A percentile compares a stretch with the other conserved stretches of the same genome.
phyloP scores from a whole-genome alignment of 106 monocot genomes.

The Posidonia australis region DNA sequence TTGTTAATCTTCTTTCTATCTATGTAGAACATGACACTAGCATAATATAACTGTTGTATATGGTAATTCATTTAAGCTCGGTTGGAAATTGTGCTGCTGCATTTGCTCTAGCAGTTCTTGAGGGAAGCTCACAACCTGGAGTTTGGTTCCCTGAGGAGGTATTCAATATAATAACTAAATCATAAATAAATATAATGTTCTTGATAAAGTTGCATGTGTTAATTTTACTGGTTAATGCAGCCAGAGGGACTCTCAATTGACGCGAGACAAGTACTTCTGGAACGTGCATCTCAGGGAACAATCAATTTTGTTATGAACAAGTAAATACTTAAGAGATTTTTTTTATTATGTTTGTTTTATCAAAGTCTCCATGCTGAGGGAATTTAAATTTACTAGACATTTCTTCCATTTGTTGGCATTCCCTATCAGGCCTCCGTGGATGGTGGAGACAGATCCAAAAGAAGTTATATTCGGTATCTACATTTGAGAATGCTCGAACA shows the following conservation, averaged over 20 bases:
- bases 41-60: not conserved
- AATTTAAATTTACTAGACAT: not conserved
- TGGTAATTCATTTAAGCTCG: constrained; percentile 32
- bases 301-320: constrained; percentile 80
- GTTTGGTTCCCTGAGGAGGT: constrained; percentile 99
- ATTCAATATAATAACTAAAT: not conserved
- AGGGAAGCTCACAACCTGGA: constrained; percentile 76
- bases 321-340: constrained; percentile 20
- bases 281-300: constrained; percentile 71
- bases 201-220: not conserved
- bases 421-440: constrained; percentile 61
- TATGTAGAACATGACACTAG: too few relatives aligned
- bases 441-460: constrained; percentile 89
- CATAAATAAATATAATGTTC: not conserved
- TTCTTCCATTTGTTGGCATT: not conserved
- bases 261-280: constrained; percentile 55
- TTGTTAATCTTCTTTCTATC: not conserved
- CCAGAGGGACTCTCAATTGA: constrained; percentile 69
- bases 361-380: not conserved
- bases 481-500: constrained; percentile 23
- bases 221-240: constrained; percentile 23
- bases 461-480: constrained; percentile 79
- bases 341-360: not conserved
- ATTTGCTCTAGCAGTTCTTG: constrained; percentile 81
- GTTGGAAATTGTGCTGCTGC: constrained; percentile 67